Evolutionary conservation across 352 stramenopile species (phyloP).

Genomic region (Peronospora tabacina): DNA sequence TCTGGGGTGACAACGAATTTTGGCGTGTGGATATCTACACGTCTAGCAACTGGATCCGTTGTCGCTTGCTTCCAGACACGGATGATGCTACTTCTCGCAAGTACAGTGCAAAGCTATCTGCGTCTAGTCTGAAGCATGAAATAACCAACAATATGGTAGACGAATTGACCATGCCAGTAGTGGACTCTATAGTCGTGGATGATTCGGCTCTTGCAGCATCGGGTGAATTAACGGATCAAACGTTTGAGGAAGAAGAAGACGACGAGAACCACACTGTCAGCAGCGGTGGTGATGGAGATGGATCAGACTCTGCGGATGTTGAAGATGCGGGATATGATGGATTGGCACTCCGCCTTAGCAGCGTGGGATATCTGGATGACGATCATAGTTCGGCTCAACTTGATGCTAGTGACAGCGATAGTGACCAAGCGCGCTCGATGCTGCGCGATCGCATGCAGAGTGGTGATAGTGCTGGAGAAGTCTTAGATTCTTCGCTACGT

Average conservation of each 20-base stretch:
- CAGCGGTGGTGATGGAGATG: conserved; percentile 30
- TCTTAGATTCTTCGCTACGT: conserved; percentile 25
- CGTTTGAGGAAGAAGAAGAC: conserved; percentile 43
- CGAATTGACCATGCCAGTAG: conserved; percentile 27
- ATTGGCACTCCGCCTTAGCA: conserved; percentile 27
- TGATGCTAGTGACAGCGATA: conserved; percentile 14
- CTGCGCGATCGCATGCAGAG: conserved; percentile 33
- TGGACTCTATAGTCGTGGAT: conserved; percentile 36
- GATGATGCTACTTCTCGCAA: conserved; percentile 56
- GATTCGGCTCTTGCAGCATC: conserved; percentile 18
- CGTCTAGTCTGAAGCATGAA: conserved; percentile 28
- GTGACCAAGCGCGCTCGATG: conserved; percentile 18
- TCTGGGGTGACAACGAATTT: conserved; percentile 58
- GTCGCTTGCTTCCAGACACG: conserved; percentile 68
- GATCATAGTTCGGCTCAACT: conserved; percentile 16
- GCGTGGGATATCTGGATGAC: conserved; percentile 35
- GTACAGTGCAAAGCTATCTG: conserved; percentile 26
- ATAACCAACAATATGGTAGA: conserved; percentile 32
- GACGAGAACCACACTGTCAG: conserved; percentile 23
- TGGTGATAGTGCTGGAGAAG: conserved; percentile 30
- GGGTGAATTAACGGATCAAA: conserved; percentile 19
- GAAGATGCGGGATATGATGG: conserved; percentile 29
- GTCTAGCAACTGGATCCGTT: conserved; percentile 84
- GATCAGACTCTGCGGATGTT: conserved; percentile 17
- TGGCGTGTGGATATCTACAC: conserved; percentile 80